phyloP scores from a whole-genome alignment of 1,284 basidiomycete species.

The Sparassis latifolia region DNA sequence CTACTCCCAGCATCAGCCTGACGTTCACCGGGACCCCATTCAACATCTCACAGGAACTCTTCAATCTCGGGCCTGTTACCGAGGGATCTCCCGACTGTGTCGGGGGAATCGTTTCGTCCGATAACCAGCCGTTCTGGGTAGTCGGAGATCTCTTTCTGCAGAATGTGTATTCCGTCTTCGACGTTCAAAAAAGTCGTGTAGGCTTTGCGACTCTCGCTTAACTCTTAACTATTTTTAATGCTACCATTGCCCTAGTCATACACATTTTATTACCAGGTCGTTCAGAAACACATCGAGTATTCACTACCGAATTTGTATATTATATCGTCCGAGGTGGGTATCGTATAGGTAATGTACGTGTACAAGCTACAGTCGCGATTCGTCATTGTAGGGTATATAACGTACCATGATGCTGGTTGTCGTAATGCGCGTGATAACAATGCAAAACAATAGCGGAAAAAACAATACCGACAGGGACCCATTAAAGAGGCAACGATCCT shows the following conservation, averaged over 20 bases:
- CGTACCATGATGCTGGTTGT: too few species aligned
- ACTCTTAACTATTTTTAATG: background rate
- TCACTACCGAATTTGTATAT: too few species aligned
- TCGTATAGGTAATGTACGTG: too few species aligned
- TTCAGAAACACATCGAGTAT: background rate
- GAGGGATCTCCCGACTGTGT: constrained; percentile 14
- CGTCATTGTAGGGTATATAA: too few species aligned
- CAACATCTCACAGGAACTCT: constrained; percentile 11
- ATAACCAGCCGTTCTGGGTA: constrained; percentile 17
- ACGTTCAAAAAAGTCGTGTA: constrained; percentile 15
- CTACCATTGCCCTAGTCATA: background rate
- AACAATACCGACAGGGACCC: too few species aligned
- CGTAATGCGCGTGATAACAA: too few species aligned
- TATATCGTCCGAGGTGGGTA: too few species aligned
- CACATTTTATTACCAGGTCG: background rate
- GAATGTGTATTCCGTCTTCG: constrained; percentile 20
- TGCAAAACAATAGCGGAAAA: too few species aligned
- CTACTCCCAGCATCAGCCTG: constrained; percentile 12
- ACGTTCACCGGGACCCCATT: constrained; percentile 16
- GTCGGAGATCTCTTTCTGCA: constrained; percentile 20
- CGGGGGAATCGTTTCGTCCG: constrained; percentile 15
- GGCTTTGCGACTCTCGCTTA: constrained; percentile 20
- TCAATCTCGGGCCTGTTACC: constrained; percentile 16
- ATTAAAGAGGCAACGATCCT: too few species aligned
- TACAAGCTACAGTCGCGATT: too few species aligned